These are phyloP conservation scores for Fusarium pilosicola DNA, from an alignment of 2,329 filamentous ascomycete species.

Conservation along the genomic window DNA sequence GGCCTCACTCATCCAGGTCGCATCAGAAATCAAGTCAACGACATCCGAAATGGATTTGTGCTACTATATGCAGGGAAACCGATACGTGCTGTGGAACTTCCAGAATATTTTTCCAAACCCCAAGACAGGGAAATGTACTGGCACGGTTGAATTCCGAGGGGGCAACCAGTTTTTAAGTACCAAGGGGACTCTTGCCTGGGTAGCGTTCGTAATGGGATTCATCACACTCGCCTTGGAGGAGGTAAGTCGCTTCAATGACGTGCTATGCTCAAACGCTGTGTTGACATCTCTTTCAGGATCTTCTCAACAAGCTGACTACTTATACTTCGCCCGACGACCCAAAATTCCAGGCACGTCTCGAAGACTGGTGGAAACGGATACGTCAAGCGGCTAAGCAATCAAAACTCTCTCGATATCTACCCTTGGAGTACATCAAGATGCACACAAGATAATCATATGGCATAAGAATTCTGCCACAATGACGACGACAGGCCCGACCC, in stretches of 20 bases:
- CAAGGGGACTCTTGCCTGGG: constrained; percentile 51
- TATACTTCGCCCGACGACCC: constrained; percentile 45
- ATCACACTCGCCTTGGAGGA: constrained; percentile 51
- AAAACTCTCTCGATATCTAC: constrained; percentile 48
- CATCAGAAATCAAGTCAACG: constrained; percentile 43
- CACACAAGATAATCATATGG: constrained; percentile 38
- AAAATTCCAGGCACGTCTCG: constrained; percentile 43
- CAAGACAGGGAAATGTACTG: constrained; percentile 51
- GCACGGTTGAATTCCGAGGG: constrained; percentile 53
- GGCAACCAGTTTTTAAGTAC: constrained; percentile 53
- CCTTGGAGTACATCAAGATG: constrained; percentile 49
- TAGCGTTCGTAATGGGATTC: constrained; percentile 53
- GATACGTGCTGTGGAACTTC: constrained; percentile 55
- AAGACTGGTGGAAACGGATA: constrained; percentile 50
- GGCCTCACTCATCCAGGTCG: constrained; percentile 43
- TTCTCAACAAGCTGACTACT: constrained; percentile 44
- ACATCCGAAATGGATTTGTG: constrained; percentile 47
- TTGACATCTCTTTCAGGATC: constrained; percentile 42
- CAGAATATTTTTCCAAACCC: constrained; percentile 52
- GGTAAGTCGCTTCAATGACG: constrained; percentile 34
- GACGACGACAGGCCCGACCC: constrained; percentile 3
- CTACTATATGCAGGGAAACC: constrained; percentile 52
- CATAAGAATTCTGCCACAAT: neutral
- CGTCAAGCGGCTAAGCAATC: constrained; percentile 50
- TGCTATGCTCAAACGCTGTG: neutral